These are phyloP conservation scores for Botryobasidium botryosum DNA, from an alignment of 768 basidiomycete species.

Conservation along the genomic window DNA sequence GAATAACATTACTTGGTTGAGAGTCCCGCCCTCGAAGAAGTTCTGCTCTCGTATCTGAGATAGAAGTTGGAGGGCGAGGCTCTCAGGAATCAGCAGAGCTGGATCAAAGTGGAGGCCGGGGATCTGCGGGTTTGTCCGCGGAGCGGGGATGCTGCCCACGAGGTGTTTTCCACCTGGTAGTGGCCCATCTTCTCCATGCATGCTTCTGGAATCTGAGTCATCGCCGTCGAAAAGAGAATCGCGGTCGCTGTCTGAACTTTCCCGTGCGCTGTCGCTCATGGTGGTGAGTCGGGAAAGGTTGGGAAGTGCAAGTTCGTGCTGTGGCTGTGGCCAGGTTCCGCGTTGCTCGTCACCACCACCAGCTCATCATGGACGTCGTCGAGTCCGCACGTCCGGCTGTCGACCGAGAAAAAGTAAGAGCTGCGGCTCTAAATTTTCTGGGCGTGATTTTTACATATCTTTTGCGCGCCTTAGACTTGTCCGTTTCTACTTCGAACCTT, in stretches of 20 bases:
- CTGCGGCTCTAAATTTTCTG: neutral
- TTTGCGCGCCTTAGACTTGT: slow-evolving; percentile 33
- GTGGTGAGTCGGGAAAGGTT: too few relatives aligned
- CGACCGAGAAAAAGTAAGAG: slow-evolving; percentile 40
- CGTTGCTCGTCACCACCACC: too few relatives aligned
- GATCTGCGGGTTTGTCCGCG: neutral
- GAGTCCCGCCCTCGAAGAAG: slow-evolving; percentile 19
- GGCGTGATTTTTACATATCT: neutral
- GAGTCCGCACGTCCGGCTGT: slow-evolving; percentile 21
- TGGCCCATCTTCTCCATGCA: too few relatives aligned
- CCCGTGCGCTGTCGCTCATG: too few relatives aligned
- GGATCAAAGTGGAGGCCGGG: slow-evolving; percentile 10
- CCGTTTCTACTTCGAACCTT: slow-evolving; percentile 74
- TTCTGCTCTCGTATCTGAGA: too few relatives aligned
- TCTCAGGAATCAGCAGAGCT: slow-evolving; percentile 6
- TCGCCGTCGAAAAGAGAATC: too few relatives aligned
- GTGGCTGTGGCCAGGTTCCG: too few relatives aligned
- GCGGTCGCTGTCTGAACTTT: too few relatives aligned
- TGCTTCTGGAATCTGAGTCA: too few relatives aligned
- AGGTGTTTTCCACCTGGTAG: too few relatives aligned
- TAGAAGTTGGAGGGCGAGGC: slow-evolving; percentile 5
- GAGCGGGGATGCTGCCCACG: too few relatives aligned
- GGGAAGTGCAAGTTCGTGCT: too few relatives aligned
- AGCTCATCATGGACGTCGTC: neutral
- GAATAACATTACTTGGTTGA: slow-evolving; percentile 84